phyloP scores from a whole-genome alignment of 2,329 filamentous ascomycete species.

The Pseudogymnoascus sp. region DNA sequence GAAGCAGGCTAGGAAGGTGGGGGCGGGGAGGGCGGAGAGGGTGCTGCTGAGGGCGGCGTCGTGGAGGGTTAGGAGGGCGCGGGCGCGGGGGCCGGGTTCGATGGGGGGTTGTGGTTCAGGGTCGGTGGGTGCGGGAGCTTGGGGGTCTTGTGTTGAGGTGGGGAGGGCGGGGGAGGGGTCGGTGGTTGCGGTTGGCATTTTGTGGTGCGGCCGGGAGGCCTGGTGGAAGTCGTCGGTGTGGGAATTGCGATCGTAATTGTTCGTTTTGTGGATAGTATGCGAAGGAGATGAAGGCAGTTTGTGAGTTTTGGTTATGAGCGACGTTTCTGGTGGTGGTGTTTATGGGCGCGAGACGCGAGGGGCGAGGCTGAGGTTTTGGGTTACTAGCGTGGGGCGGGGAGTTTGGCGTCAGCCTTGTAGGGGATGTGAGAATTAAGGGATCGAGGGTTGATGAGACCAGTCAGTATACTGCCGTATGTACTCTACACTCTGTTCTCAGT shows the following conservation, averaged over 20 bases:
- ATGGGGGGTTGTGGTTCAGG: constrained; percentile 15
- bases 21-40: constrained; percentile 45
- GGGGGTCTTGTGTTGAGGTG: constrained; percentile 10
- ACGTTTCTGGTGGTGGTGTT: not conserved
- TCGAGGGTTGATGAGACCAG: not conserved
- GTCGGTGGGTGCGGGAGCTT: too few relatives aligned
- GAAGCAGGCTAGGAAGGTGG: constrained; percentile 52
- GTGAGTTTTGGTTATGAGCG: not conserved
- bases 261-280: not conserved
- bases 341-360: not conserved
- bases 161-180: not conserved
- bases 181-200: not conserved
- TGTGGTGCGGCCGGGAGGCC: not conserved
- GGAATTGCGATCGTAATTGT: not conserved
- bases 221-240: not conserved
- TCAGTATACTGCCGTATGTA: too few relatives aligned
- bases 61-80: constrained; percentile 46
- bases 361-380: not conserved
- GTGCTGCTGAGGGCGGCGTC: constrained; percentile 43
- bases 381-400: not conserved
- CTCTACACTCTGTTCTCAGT: too few relatives aligned
- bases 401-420: not conserved
- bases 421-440: not conserved
- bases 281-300: not conserved
- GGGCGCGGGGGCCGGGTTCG: constrained; percentile 48